A percentile compares a stretch with the other conserved stretches of the same genome.
These are phyloP conservation scores for Hibiscus trionum DNA, from an alignment of 345 rosid genomes.

Conservation along the genomic window DNA sequence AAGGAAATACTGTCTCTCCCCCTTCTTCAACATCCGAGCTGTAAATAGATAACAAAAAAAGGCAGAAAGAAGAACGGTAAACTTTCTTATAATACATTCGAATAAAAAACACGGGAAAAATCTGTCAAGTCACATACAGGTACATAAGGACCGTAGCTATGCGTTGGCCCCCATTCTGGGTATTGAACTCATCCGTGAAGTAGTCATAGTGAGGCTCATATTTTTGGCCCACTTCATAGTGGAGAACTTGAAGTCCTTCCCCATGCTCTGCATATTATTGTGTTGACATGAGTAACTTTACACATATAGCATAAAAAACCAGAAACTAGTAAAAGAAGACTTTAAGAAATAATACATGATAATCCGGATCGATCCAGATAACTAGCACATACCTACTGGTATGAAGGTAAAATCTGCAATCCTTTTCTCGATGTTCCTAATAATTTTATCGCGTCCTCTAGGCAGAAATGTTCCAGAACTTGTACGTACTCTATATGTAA, in stretches of 20 bases:
- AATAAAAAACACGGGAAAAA: not conserved
- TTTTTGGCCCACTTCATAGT: slow-evolving; percentile 89
- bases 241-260: slow-evolving; percentile 93
- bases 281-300: slow-evolving; percentile 6
- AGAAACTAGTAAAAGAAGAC: slow-evolving; percentile 5
- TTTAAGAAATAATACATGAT: not conserved
- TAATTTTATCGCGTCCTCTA: slow-evolving; percentile 69
- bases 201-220: slow-evolving; percentile 94
- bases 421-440: slow-evolving; percentile 74
- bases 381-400: slow-evolving; percentile 57
- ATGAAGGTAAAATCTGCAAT: slow-evolving; percentile 85
- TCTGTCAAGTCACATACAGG: slow-evolving; percentile 48
- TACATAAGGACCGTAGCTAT: slow-evolving; percentile 95
- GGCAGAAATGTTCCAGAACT: slow-evolving; percentile 79
- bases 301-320: not conserved
- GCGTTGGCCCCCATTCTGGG: slow-evolving; percentile 91
- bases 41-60: slow-evolving; percentile 20
- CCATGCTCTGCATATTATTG: slow-evolving; percentile 59
- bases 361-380: not conserved
- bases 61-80: not conserved
- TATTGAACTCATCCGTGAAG: slow-evolving; percentile 76
- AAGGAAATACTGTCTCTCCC: slow-evolving; percentile 91
- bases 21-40: slow-evolving; percentile 98
- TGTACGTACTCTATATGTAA: slow-evolving; percentile 64
- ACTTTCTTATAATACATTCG: not conserved